Evolutionary conservation across 2,329 filamentous ascomycete species (phyloP).

Genomic region (Neonectria faginata): DNA sequence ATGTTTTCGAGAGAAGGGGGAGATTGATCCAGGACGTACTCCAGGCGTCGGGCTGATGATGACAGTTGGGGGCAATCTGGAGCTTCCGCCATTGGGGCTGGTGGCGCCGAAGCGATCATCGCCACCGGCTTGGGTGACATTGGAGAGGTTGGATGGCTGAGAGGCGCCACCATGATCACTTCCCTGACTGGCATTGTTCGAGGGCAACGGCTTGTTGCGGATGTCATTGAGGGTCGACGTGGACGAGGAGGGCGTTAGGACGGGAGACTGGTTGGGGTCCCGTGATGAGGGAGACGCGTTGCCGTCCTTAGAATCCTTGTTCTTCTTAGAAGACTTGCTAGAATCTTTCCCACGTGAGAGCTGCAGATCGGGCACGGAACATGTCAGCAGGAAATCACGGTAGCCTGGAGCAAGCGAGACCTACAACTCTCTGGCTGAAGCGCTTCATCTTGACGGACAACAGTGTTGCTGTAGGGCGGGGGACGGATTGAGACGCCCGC

Average conservation of each 20-base stretch:
- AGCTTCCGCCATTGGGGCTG: slow-evolving; percentile 52
- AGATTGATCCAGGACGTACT: slow-evolving; percentile 65
- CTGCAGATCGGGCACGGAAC: slow-evolving; percentile 60
- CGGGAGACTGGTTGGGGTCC: slow-evolving; percentile 71
- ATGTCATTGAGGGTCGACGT: slow-evolving; percentile 87
- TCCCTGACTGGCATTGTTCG: slow-evolving; percentile 61
- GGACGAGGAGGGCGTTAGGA: slow-evolving; percentile 86
- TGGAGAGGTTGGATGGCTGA: slow-evolving; percentile 55
- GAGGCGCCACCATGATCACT: slow-evolving; percentile 57
- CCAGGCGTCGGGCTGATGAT: slow-evolving; percentile 95
- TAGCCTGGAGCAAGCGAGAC: slow-evolving; percentile 51
- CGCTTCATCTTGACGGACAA: slow-evolving; percentile 83
- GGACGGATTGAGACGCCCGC: slow-evolving; percentile 45
- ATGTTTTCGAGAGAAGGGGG: not conserved
- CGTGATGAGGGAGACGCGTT: slow-evolving; percentile 80
- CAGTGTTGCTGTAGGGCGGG: slow-evolving; percentile 42
- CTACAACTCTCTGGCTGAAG: slow-evolving; percentile 96
- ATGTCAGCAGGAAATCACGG: slow-evolving; percentile 32
- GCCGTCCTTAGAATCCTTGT: slow-evolving; percentile 78
- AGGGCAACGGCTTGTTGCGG: slow-evolving; percentile 82
- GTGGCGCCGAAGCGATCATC: slow-evolving; percentile 57
- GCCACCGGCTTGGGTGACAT: slow-evolving; percentile 51
- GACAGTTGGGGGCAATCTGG: slow-evolving; percentile 81
- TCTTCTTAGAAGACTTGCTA: slow-evolving; percentile 85
- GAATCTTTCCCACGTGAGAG: slow-evolving; percentile 90